phyloP scores from a whole-genome alignment of 2,329 filamentous ascomycete genomes.

The Graphilbum fragrans region DNA sequence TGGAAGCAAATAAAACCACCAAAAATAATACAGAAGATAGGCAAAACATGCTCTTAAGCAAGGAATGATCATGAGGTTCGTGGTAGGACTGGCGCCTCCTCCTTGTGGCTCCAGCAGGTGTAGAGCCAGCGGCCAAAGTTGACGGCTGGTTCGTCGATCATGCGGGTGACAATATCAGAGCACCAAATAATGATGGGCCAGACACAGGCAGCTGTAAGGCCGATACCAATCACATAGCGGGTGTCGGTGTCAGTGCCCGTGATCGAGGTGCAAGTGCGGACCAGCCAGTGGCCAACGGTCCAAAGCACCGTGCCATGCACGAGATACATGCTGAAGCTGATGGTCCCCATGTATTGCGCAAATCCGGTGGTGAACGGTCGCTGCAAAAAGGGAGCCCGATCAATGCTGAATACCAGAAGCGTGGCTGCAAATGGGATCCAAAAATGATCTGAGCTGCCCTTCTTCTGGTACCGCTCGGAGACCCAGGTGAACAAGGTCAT shows the following conservation, averaged over 20 bases:
- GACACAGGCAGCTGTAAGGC: slow-evolving; percentile 32
- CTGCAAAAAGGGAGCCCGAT: slow-evolving; percentile 13
- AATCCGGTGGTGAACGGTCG: slow-evolving; percentile 15
- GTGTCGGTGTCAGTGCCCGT: slow-evolving; percentile 30
- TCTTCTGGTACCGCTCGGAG: slow-evolving; percentile 7
- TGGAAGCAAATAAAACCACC: not conserved
- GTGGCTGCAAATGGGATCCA: slow-evolving; percentile 14
- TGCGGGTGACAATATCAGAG: slow-evolving; percentile 43
- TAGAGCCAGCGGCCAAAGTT: slow-evolving; percentile 45
- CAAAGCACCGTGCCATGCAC: slow-evolving; percentile 47
- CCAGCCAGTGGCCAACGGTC: slow-evolving; percentile 29
- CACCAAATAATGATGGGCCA: slow-evolving; percentile 40
- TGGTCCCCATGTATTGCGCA: slow-evolving; percentile 39
- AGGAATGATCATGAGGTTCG: not conserved
- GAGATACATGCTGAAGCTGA: slow-evolving; percentile 49
- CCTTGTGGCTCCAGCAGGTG: slow-evolving; percentile 16
- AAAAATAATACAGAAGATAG: not conserved
- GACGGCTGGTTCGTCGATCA: slow-evolving; percentile 42
- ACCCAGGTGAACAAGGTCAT: slow-evolving; percentile 8
- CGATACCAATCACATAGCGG: slow-evolving; percentile 33
- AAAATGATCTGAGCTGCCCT: slow-evolving; percentile 13
- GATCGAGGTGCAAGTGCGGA: slow-evolving; percentile 12
- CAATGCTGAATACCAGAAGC: slow-evolving; percentile 14
- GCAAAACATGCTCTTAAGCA: not conserved
- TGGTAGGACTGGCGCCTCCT: not conserved